Percentiles rank a stretch among this genome's conserved stretches.
phyloP scores from a whole-genome alignment of 2,329 filamentous ascomycete species.

The Rutstroemia sp. region DNA sequence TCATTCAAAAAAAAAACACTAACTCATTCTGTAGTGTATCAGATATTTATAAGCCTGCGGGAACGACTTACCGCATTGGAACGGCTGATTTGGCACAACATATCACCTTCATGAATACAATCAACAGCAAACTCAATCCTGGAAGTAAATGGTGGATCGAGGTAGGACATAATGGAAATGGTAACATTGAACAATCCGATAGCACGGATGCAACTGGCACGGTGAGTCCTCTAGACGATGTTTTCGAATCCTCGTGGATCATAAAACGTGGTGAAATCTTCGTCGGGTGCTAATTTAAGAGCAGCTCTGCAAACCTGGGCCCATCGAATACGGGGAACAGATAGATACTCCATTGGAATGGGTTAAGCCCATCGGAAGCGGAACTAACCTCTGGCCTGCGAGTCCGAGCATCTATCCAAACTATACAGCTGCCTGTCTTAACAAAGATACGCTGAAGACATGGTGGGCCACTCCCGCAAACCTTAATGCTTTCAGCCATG shows the following conservation, averaged over 20 bases:
- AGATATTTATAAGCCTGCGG: constrained; percentile 39
- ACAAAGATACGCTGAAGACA: constrained; percentile 41
- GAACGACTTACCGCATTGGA: constrained; percentile 41
- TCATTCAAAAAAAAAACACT: not conserved
- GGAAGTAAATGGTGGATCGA: constrained; percentile 47
- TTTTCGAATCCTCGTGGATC: too few species aligned
- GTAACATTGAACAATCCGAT: constrained; percentile 36
- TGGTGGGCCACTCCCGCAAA: constrained; percentile 47
- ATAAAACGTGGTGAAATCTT: too few species aligned
- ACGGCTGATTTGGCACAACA: constrained; percentile 40
- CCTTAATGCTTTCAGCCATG: constrained; percentile 45
- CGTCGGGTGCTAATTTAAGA: too few species aligned
- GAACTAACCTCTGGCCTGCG: constrained; percentile 41
- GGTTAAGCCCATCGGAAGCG: constrained; percentile 41
- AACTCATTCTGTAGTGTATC: constrained; percentile 26
- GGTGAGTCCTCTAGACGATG: not conserved
- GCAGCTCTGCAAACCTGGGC: constrained; percentile 15
- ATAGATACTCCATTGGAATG: constrained; percentile 40
- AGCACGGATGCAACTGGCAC: constrained; percentile 30
- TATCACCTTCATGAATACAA: constrained; percentile 34
- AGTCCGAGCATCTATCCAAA: constrained; percentile 20
- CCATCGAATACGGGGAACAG: constrained; percentile 39
- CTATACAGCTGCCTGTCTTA: constrained; percentile 34
- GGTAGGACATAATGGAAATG: constrained; percentile 49
- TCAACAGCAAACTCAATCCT: constrained; percentile 41